A percentile compares a stretch with the other conserved stretches of the same genome.
Evolutionary conservation across 176 grass and related monocot species (phyloP).

Genomic region (Aechmea fasciata): DNA sequence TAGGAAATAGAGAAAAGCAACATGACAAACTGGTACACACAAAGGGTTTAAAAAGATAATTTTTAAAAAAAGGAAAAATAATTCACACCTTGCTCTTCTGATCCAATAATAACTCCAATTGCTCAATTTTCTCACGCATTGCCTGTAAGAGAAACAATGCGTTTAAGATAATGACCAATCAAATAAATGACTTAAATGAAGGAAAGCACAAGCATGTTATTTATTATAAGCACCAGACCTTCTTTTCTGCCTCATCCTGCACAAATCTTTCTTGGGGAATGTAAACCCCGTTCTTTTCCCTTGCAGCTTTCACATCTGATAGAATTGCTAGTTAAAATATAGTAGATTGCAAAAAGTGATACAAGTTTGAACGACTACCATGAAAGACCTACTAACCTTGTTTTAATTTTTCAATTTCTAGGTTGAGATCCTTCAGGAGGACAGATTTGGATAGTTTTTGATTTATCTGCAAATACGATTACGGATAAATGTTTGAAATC

Average conservation of each 20-base stretch:
- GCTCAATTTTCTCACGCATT: conserved; percentile 51
- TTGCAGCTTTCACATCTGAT: conserved; percentile 75
- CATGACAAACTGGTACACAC: neutral
- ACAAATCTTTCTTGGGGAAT: conserved; percentile 61
- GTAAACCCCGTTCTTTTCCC: conserved; percentile 84
- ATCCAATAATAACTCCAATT: conserved; percentile 44
- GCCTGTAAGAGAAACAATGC: conserved; percentile 25
- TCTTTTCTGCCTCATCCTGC: conserved; percentile 69
- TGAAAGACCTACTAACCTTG: conserved; percentile 38
- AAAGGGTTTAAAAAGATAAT: neutral
- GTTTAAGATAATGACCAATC: neutral
- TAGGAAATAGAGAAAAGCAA: neutral
- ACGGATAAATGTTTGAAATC: conserved; percentile 10
- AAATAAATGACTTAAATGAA: conserved; percentile 7
- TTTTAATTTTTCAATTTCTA: conserved; percentile 88
- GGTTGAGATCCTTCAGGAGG: conserved; percentile 65
- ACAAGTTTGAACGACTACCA: conserved; percentile 4
- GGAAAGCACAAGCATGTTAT: conserved; percentile 9
- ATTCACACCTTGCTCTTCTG: conserved; percentile 46
- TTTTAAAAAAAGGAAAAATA: neutral
- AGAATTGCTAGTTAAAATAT: conserved; percentile 24
- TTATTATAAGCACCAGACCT: conserved; percentile 29
- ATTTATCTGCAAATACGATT: conserved; percentile 49
- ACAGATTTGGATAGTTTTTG: conserved; percentile 55
- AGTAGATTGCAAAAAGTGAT: conserved; percentile 11